These are phyloP conservation scores for Baorangia bicolor DNA, from an alignment of 768 basidiomycete genomes.

Conservation along the genomic window DNA sequence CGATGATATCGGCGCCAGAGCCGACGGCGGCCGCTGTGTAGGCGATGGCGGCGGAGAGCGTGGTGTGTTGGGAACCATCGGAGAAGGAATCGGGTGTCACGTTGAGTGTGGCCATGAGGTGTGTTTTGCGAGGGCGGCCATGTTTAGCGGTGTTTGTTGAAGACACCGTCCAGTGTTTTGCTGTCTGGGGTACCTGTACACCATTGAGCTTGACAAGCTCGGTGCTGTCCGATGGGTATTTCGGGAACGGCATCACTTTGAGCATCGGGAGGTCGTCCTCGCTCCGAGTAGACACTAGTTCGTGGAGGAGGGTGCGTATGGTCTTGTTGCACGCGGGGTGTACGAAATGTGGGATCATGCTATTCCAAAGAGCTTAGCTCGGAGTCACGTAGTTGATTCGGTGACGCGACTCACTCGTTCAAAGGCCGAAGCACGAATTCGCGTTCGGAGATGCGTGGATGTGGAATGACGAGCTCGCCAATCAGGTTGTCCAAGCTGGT, in stretches of 20 bases:
- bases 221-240: slow-evolving; percentile 39
- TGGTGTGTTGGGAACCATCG: slow-evolving; percentile 67
- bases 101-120: slow-evolving; percentile 91
- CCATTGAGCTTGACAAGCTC: slow-evolving; percentile 1
- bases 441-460: slow-evolving; percentile 75
- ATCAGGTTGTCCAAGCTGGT: slow-evolving; percentile 53
- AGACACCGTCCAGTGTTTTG: slow-evolving; percentile 24
- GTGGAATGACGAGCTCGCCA: slow-evolving; percentile 80
- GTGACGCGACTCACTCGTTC: slow-evolving; percentile 58
- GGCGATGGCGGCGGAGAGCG: slow-evolving; percentile 49
- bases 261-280: slow-evolving; percentile 49
- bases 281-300: slow-evolving; percentile 34
- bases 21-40: slow-evolving; percentile 50
- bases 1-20: slow-evolving; percentile 74
- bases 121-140: slow-evolving; percentile 42
- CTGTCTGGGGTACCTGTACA: slow-evolving; percentile 20
- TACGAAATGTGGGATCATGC: slow-evolving; percentile 74
- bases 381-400: background rate
- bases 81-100: slow-evolving; percentile 96
- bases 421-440: slow-evolving; percentile 92
- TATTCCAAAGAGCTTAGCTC: slow-evolving; percentile 29
- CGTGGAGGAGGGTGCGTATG: slow-evolving; percentile 45
- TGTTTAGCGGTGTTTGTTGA: slow-evolving; percentile 17
- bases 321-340: slow-evolving; percentile 60
- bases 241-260: slow-evolving; percentile 76